Percentiles rank a stretch among this genome's conserved stretches.
Conservation (phyloP, 1,139 yeast species). For the Sugiyamaella sp. region DNA sequence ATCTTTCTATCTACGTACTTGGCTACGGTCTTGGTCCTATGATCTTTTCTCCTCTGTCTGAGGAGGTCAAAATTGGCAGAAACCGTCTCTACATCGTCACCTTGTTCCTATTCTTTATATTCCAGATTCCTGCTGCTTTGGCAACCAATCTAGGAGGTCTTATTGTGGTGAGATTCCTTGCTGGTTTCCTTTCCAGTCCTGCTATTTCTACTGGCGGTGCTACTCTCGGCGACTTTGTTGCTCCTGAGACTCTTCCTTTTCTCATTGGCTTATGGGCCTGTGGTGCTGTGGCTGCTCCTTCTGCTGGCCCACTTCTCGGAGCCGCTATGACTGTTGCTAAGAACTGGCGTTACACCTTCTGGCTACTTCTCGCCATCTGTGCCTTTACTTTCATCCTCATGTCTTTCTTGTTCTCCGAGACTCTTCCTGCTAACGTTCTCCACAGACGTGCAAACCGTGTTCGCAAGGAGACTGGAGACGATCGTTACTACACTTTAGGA, state of each 20-base stretch:
- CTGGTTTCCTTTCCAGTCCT: slow-evolving; percentile 82
- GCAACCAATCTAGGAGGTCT: slow-evolving; percentile 50
- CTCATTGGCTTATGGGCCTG: slow-evolving; percentile 54
- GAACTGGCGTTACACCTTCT: slow-evolving; percentile 43
- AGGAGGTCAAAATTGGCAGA: slow-evolving; percentile 55
- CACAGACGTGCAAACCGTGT: slow-evolving; percentile 50
- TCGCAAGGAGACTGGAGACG: slow-evolving; percentile 50
- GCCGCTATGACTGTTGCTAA: slow-evolving; percentile 49
- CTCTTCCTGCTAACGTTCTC: slow-evolving; percentile 50
- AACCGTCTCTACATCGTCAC: slow-evolving; percentile 55
- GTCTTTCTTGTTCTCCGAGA: slow-evolving; percentile 51
- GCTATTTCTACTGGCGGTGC: slow-evolving; percentile 89
- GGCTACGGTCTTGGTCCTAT: slow-evolving; percentile 63
- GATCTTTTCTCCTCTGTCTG: slow-evolving; percentile 57
- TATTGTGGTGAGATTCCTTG: slow-evolving; percentile 70
- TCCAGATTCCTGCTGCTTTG: slow-evolving; percentile 54
- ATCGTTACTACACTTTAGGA: slow-evolving; percentile 23
- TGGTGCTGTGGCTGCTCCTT: slow-evolving; percentile 63
- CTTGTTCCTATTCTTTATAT: slow-evolving; percentile 55
- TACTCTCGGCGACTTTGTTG: slow-evolving; percentile 62
- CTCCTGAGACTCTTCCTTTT: slow-evolving; percentile 28
- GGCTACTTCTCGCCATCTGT: slow-evolving; percentile 48
- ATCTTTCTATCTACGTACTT: slow-evolving; percentile 56
- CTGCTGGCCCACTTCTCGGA: slow-evolving; percentile 69
- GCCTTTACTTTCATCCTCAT: slow-evolving; percentile 45